Evolutionary conservation across 495 filamentous ascomycete genomes (phyloP).

Genomic region (Trichodelitschia bisporula): DNA sequence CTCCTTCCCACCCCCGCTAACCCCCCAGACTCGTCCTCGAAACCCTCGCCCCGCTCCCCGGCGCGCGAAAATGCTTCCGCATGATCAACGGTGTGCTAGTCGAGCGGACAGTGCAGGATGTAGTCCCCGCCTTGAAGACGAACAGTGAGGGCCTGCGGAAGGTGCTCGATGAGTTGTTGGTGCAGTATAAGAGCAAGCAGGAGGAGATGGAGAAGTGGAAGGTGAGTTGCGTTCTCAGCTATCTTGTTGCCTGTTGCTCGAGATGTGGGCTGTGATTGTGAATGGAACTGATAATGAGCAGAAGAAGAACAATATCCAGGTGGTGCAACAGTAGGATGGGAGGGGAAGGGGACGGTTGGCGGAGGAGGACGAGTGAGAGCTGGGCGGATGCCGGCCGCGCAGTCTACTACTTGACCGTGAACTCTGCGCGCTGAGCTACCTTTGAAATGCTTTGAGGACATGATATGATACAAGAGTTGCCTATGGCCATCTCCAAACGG

Average conservation of each 20-base stretch:
- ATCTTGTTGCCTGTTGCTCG: background rate
- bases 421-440: too few species aligned
- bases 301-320: conserved; percentile 98
- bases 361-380: too few species aligned
- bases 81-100: conserved; percentile 95
- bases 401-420: too few species aligned
- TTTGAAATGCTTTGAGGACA: too few species aligned
- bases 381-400: too few species aligned
- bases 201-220: conserved; percentile 96
- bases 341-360: too few species aligned
- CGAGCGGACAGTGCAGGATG: conserved; percentile 79
- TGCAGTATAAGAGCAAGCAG: conserved; percentile 91
- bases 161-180: conserved; percentile 84
- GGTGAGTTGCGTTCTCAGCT: conserved; percentile 25
- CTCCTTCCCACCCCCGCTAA: background rate
- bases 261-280: background rate
- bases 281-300: conserved; percentile 14
- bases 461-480: too few species aligned
- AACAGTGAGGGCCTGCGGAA: conserved; percentile 89
- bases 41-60: conserved; percentile 59
- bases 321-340: conserved; percentile 69
- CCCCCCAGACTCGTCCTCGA: conserved; percentile 68
- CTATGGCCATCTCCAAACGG: too few species aligned
- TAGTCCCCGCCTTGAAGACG: conserved; percentile 74
- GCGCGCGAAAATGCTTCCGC: conserved; percentile 89